Evolutionary conservation across 192 early-diverging fungal species (phyloP).

Genomic region (Rhizophagus prolifer): DNA sequence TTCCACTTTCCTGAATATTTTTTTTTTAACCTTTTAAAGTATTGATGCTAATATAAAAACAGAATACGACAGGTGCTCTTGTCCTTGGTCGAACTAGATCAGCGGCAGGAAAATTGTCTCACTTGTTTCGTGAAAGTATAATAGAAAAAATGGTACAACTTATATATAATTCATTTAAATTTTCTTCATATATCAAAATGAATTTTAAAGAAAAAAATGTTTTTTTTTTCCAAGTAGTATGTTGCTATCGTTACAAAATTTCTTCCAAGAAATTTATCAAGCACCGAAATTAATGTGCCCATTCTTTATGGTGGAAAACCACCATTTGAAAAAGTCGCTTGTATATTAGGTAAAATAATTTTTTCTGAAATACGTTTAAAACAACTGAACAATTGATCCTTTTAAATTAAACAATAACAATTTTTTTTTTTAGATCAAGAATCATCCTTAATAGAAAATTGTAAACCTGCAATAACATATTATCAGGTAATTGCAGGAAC

Average conservation of each 20-base stretch:
- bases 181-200: neutral
- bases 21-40: neutral
- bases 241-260: conserved; percentile 2
- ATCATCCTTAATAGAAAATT: neutral
- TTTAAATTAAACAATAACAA: neutral
- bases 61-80: neutral
- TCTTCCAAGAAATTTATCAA: neutral
- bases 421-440: neutral
- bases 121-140: conserved; percentile 2
- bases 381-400: neutral
- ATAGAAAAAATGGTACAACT: neutral
- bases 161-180: neutral
- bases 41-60: neutral
- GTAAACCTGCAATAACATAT: neutral
- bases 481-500: conserved; percentile 1
- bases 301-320: neutral
- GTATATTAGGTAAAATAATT: neutral
- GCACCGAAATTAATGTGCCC: neutral
- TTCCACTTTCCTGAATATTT: neutral
- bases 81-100: conserved; percentile 7
- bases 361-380: neutral
- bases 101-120: neutral
- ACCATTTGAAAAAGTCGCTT: neutral
- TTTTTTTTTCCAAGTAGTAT: neutral
- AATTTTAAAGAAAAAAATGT: too few relatives aligned